A percentile compares a stretch with the other conserved stretches of the same genome.
Evolutionary conservation across 306 rosid species (phyloP).

Genomic region (Canavalia gladiata): DNA sequence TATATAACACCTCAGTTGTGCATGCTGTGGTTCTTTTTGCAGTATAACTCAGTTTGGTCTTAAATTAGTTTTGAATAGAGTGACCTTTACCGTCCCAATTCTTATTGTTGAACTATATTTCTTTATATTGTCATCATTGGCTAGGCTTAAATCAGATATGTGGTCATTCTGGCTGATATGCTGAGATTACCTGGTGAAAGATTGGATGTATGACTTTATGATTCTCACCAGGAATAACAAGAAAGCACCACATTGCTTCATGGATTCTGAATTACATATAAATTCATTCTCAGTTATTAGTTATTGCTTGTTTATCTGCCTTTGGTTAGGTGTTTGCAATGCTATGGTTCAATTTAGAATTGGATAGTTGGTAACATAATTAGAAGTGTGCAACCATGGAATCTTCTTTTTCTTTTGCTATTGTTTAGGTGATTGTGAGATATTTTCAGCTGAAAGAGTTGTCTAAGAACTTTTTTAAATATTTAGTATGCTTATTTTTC

Average conservation of each 20-base stretch:
- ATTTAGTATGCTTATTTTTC: no score
- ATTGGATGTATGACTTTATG: not conserved
- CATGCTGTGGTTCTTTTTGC: not conserved
- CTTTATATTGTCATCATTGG: not conserved
- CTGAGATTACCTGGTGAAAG: not conserved
- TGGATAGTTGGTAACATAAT: no score
- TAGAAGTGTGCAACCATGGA: constrained; percentile 52
- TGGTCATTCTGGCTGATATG: not conserved
- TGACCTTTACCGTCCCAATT: not conserved
- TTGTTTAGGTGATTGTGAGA: constrained; percentile 23
- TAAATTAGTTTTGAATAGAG: constrained; percentile 10
- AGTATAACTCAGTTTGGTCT: not conserved
- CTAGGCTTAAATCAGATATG: not conserved
- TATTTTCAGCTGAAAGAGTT: no score
- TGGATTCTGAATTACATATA: not conserved
- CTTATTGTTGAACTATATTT: not conserved
- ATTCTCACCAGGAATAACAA: not conserved
- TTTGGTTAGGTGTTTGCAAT: constrained; percentile 45
- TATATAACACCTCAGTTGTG: not conserved
- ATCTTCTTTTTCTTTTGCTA: constrained; percentile 15
- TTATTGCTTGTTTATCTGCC: constrained; percentile 49
- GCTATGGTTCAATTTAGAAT: no score
- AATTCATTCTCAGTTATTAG: constrained; percentile 1
- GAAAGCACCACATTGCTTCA: not conserved
- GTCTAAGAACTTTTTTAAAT: no score